These are phyloP conservation scores for Nemania sp. DNA, from an alignment of 2,329 filamentous ascomycete species.

Conservation along the genomic window DNA sequence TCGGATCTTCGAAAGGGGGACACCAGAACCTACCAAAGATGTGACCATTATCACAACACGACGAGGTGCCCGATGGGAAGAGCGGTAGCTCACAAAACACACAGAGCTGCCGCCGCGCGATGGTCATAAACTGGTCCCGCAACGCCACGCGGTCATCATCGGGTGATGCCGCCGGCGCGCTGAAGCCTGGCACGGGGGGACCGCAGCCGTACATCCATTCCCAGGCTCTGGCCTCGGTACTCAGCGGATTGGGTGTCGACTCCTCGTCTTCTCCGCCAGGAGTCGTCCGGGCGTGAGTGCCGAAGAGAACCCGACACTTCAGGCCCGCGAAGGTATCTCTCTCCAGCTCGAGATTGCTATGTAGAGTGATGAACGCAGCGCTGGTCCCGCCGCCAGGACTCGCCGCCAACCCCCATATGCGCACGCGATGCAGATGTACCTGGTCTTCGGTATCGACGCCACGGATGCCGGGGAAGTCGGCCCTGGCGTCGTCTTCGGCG, in stretches of 20 bases:
- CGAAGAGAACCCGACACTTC: slow-evolving; percentile 47
- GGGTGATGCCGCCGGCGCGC: neutral
- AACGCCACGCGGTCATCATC: slow-evolving; percentile 32
- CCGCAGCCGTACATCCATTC: slow-evolving; percentile 64
- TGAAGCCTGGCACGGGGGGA: slow-evolving; percentile 49
- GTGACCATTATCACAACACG: slow-evolving; percentile 47
- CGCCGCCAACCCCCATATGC: slow-evolving; percentile 57
- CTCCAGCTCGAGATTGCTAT: slow-evolving; percentile 55
- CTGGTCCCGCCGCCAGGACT: slow-evolving; percentile 58
- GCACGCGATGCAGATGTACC: slow-evolving; percentile 54
- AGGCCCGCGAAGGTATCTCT: slow-evolving; percentile 46
- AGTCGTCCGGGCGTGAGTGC: slow-evolving; percentile 21
- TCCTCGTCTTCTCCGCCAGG: neutral
- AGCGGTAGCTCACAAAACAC: slow-evolving; percentile 52
- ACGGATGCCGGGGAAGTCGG: slow-evolving; percentile 31
- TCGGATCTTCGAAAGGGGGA: neutral
- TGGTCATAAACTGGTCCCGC: slow-evolving; percentile 45
- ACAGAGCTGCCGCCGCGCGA: slow-evolving; percentile 48
- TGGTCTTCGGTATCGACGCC: slow-evolving; percentile 44
- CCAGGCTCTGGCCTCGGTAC: slow-evolving; percentile 61
- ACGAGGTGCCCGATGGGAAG: slow-evolving; percentile 41
- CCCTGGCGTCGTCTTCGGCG: slow-evolving; percentile 36
- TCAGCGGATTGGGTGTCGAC: slow-evolving; percentile 37
- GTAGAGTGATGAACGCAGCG: slow-evolving; percentile 55
- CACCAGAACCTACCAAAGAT: slow-evolving; percentile 41